phyloP scores from a whole-genome alignment of 2,329 filamentous ascomycete species.

The Fusarium veterinarium region DNA sequence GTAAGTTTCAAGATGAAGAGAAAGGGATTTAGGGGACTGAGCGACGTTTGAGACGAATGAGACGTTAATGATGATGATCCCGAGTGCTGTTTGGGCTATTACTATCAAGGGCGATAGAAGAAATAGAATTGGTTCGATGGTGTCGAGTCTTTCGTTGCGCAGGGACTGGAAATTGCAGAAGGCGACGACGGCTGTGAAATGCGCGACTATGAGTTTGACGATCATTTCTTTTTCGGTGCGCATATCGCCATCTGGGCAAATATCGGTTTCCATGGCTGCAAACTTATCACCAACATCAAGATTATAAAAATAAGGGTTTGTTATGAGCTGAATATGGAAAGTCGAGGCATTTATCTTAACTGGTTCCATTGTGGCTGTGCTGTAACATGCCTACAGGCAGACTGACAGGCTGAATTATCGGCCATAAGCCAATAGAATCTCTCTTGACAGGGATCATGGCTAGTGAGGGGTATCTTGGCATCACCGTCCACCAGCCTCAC shows the following conservation, averaged over 20 bases:
- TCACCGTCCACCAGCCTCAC: not conserved
- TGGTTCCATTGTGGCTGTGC: not conserved
- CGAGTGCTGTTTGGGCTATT: not conserved
- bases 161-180: conserved; percentile 23
- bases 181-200: conserved; percentile 6
- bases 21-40: not conserved
- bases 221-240: conserved; percentile 9
- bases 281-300: too few relatives aligned
- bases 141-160: conserved; percentile 14
- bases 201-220: conserved; percentile 19
- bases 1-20: not conserved
- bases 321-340: too few relatives aligned
- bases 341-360: not conserved
- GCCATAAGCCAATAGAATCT: not conserved
- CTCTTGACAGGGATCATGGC: not conserved
- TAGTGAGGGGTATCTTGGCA: not conserved
- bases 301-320: too few relatives aligned
- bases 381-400: not conserved
- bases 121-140: conserved; percentile 19
- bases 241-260: not conserved
- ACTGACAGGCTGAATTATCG: not conserved
- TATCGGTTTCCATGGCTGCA: not conserved
- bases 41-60: not conserved
- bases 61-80: not conserved
- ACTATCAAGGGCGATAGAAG: conserved; percentile 13